phyloP scores from a whole-genome alignment of 164 flowering plant species.

The Stephania cephalantha region DNA sequence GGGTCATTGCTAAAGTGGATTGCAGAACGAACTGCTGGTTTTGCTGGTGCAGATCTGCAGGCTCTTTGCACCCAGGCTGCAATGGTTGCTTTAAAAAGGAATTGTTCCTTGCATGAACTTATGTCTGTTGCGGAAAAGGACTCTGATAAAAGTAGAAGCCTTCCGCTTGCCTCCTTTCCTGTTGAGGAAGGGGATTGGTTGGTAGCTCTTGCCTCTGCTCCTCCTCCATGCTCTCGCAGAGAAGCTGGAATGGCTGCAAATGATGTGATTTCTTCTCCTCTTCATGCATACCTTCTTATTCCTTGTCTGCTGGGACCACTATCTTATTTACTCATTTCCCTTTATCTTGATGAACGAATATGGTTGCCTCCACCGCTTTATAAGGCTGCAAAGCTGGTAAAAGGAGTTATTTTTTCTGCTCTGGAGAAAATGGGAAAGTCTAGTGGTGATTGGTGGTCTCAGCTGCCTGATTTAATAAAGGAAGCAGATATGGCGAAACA shows the following conservation, averaged over 20 bases:
- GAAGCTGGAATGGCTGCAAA: slow-evolving; percentile 86
- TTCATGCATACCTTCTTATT: slow-evolving; percentile 65
- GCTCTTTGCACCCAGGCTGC: slow-evolving; percentile 98
- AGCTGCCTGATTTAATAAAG: slow-evolving; percentile 41
- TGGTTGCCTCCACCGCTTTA: slow-evolving; percentile 60
- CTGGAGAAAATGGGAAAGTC: slow-evolving; percentile 44
- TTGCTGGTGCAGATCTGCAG: slow-evolving; percentile 98
- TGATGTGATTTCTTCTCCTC: slow-evolving; percentile 65
- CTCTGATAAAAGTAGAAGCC: slow-evolving; percentile 23
- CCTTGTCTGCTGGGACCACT: slow-evolving; percentile 74
- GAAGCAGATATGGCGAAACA: slow-evolving; percentile 46
- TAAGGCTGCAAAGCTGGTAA: slow-evolving; percentile 47
- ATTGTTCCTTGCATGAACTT: slow-evolving; percentile 65
- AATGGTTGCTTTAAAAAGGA: slow-evolving; percentile 77
- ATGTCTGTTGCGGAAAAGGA: slow-evolving; percentile 49
- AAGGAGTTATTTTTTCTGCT: slow-evolving; percentile 43
- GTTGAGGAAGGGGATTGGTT: slow-evolving; percentile 96
- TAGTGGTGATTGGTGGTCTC: slow-evolving; percentile 51
- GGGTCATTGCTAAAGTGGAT: slow-evolving; percentile 73
- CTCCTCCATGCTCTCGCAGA: slow-evolving; percentile 95
- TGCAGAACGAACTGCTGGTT: slow-evolving; percentile 73
- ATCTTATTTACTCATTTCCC: slow-evolving; percentile 54
- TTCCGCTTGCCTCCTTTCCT: slow-evolving; percentile 62
- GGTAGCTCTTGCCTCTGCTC: slow-evolving; percentile 76
- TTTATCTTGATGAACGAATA: slow-evolving; percentile 67